Conservation (phyloP, 2,329 filamentous ascomycete species). For the Neofusicoccum umdonicola region DNA sequence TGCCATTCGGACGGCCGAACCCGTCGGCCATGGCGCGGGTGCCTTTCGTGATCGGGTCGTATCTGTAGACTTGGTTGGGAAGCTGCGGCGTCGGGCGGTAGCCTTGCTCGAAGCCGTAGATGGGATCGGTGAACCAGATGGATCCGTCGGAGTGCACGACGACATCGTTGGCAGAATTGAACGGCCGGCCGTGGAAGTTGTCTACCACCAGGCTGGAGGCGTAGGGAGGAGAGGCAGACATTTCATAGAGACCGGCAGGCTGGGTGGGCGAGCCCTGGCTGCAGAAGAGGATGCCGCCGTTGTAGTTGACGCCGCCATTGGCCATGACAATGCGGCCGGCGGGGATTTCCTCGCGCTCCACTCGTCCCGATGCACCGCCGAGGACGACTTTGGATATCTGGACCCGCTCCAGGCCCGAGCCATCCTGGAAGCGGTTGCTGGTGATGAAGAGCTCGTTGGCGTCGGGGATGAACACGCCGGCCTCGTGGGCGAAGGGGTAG, state of each 20-base stretch:
- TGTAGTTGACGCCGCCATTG: constrained; percentile 32
- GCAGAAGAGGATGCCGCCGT: constrained; percentile 32
- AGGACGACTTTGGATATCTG: constrained; percentile 21
- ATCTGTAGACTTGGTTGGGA: constrained; percentile 37
- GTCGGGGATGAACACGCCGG: constrained; percentile 36
- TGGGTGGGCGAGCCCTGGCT: constrained; percentile 30
- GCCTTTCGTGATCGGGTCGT: constrained; percentile 34
- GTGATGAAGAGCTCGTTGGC: constrained; percentile 39
- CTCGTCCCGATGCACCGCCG: neutral
- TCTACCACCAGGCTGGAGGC: constrained; percentile 34
- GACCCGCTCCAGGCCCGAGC: constrained; percentile 23
- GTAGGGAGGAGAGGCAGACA: constrained; percentile 26
- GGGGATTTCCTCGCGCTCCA: constrained; percentile 8
- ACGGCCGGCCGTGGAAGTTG: constrained; percentile 45
- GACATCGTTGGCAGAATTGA: constrained; percentile 43
- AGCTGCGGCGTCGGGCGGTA: constrained; percentile 26
- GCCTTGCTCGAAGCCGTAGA: constrained; percentile 26
- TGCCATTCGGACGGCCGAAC: constrained; percentile 42
- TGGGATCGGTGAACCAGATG: constrained; percentile 49
- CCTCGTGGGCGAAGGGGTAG: constrained; percentile 51
- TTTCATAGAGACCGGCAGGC: constrained; percentile 31
- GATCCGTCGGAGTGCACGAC: constrained; percentile 39
- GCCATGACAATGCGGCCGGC: constrained; percentile 17
- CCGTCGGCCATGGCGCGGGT: constrained; percentile 40
- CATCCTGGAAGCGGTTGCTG: constrained; percentile 32